A percentile compares a stretch with the other conserved stretches of the same genome.
Conservation (phyloP, 2,329 filamentous ascomycete genomes). For the Aspergillus awamori region DNA sequence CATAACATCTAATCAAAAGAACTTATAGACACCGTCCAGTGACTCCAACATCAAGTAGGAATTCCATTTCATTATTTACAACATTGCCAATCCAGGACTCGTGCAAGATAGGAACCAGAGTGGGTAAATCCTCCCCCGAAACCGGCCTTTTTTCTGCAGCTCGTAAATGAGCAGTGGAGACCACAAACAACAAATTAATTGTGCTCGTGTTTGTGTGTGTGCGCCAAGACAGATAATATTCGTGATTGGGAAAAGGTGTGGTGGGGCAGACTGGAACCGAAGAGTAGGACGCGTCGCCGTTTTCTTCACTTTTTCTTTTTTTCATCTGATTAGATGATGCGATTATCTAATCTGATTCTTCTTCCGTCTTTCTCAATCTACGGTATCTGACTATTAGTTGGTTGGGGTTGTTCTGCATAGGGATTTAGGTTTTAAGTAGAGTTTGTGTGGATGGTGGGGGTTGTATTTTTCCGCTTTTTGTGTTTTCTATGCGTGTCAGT, state of each 20-base stretch:
- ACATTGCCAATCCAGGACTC: no score
- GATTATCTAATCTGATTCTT: background rate
- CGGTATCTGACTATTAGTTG: background rate
- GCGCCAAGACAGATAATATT: background rate
- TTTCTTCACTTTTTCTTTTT: background rate
- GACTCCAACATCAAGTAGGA: no score
- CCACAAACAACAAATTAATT: background rate
- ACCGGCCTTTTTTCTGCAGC: no score
- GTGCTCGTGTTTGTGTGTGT: background rate
- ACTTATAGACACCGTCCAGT: no score
- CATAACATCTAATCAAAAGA: accelerated
- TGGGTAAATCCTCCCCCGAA: no score
- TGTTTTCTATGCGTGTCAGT: background rate
- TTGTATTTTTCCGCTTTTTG: background rate
- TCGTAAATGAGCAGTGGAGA: no score
- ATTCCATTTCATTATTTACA: no score
- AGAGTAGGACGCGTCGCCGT: background rate
- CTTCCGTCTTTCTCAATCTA: background rate
- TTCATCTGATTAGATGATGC: background rate
- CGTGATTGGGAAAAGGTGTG: background rate
- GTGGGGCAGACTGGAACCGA: background rate
- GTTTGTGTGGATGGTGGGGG: background rate
- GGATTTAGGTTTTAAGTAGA: background rate
- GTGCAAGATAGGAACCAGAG: no score
- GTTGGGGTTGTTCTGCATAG: background rate